These are phyloP conservation scores for Kalmusia sp. DNA, from an alignment of 2,329 filamentous ascomycete species.

Conservation along the genomic window DNA sequence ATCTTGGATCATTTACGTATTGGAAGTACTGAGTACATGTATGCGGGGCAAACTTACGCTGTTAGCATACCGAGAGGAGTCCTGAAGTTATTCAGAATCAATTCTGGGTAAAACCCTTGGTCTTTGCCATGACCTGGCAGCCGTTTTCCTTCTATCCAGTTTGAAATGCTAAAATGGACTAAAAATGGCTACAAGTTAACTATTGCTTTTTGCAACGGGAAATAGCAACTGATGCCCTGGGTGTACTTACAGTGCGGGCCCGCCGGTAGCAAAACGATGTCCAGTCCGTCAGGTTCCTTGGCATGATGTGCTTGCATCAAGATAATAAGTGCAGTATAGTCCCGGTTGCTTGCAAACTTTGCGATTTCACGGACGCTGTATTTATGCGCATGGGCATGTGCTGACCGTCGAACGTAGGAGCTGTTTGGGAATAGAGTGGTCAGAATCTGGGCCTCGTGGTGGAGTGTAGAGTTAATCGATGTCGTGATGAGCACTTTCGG, in stretches of 20 bases:
- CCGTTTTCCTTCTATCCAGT: slow-evolving; percentile 88
- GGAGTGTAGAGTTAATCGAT: slow-evolving; percentile 84
- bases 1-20: too few species aligned
- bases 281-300: slow-evolving; percentile 82
- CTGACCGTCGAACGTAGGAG: slow-evolving; percentile 82
- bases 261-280: slow-evolving; percentile 80
- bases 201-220: too few species aligned
- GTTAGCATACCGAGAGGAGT: slow-evolving; percentile 90
- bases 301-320: slow-evolving; percentile 78
- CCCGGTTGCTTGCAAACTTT: slow-evolving; percentile 79
- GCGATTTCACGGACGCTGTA: slow-evolving; percentile 92
- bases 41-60: too few species aligned
- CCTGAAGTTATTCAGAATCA: slow-evolving; percentile 92
- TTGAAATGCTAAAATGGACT: slow-evolving; percentile 90
- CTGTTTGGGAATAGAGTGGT: slow-evolving; percentile 81
- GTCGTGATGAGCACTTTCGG: slow-evolving; percentile 95
- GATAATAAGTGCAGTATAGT: slow-evolving; percentile 84
- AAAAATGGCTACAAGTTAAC: too few species aligned
- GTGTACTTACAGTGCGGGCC: slow-evolving; percentile 72
- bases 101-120: slow-evolving; percentile 88
- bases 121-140: slow-evolving; percentile 87
- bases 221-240: too few species aligned
- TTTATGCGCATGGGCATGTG: slow-evolving; percentile 84
- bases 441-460: slow-evolving; percentile 80
- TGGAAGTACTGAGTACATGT: too few species aligned